Evolutionary conservation across 2,329 filamentous ascomycete species (phyloP).

Genomic region (Paraconiothyrium sp.): DNA sequence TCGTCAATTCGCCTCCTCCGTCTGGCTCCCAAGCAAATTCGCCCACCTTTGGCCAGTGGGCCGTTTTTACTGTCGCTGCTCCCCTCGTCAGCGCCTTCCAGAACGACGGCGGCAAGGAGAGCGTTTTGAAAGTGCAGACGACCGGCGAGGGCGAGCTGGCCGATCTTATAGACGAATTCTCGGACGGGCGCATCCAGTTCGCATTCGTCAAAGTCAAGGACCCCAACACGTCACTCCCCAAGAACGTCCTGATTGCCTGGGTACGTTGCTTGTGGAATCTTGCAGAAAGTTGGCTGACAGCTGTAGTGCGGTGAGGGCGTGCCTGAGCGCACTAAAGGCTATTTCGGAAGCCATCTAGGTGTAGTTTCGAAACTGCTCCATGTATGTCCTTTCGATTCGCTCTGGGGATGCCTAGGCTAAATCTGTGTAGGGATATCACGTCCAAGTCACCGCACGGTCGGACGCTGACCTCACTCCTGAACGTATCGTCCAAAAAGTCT

Average conservation of each 20-base stretch:
- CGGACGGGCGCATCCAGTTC: constrained; percentile 95
- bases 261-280: constrained; percentile 44
- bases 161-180: constrained; percentile 94
- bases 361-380: constrained; percentile 92
- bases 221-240: constrained; percentile 87
- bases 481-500: constrained; percentile 88
- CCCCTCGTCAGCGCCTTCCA: constrained; percentile 94
- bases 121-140: constrained; percentile 90
- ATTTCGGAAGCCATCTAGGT: constrained; percentile 93
- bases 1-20: constrained; percentile 69
- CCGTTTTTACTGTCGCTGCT: constrained; percentile 89
- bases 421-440: constrained; percentile 79
- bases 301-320: constrained; percentile 89
- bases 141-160: constrained; percentile 92
- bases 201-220: constrained; percentile 97
- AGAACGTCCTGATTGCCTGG: constrained; percentile 94
- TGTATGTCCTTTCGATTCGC: constrained; percentile 55
- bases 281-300: constrained; percentile 14
- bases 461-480: constrained; percentile 89
- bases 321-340: constrained; percentile 97
- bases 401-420: constrained; percentile 26
- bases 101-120: constrained; percentile 85
- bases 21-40: constrained; percentile 70
- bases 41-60: constrained; percentile 90
- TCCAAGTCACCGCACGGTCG: constrained; percentile 94